Conservation (phyloP, 1,284 basidiomycete species). For the Pseudozyma pruni region DNA sequence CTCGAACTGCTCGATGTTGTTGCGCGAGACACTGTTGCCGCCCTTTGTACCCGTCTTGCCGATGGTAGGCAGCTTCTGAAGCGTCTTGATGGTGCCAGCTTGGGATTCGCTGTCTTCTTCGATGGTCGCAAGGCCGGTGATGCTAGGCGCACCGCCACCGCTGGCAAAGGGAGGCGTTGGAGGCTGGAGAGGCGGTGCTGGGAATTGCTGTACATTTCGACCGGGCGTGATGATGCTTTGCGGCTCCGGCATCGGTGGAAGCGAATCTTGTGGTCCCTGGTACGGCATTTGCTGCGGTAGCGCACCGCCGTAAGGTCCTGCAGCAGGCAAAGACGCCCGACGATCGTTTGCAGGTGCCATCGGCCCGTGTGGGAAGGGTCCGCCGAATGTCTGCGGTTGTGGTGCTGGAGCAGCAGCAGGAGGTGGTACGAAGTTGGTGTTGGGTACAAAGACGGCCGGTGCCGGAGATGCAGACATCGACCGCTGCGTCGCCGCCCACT, state of each 20-base stretch:
- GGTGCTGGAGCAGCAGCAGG: slow-evolving; percentile 7
- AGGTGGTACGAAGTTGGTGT: slow-evolving; percentile 7
- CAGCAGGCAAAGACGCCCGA: slow-evolving; percentile 19
- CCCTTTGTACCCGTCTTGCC: slow-evolving; percentile 38
- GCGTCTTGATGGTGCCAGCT: slow-evolving; percentile 54
- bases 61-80: slow-evolving; percentile 41
- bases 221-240: slow-evolving; percentile 8
- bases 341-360: slow-evolving; percentile 4
- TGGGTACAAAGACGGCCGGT: slow-evolving; percentile 11
- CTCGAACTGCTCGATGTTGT: slow-evolving; percentile 55
- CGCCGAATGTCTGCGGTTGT: not conserved
- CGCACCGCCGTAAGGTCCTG: slow-evolving; percentile 8
- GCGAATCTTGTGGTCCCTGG: slow-evolving; percentile 7
- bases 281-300: slow-evolving; percentile 10
- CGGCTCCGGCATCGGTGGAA: slow-evolving; percentile 36
- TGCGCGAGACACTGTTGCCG: slow-evolving; percentile 49
- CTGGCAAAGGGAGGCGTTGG: not conserved
- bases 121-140: slow-evolving; percentile 55
- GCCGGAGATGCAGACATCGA: slow-evolving; percentile 42
- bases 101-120: slow-evolving; percentile 58
- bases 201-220: slow-evolving; percentile 15
- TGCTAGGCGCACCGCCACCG: slow-evolving; percentile 8
- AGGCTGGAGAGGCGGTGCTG: slow-evolving; percentile 20
- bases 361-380: slow-evolving; percentile 2
- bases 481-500: slow-evolving; percentile 37